Conservation (phyloP, 768 basidiomycete species). For the Auricularia heimuer region DNA sequence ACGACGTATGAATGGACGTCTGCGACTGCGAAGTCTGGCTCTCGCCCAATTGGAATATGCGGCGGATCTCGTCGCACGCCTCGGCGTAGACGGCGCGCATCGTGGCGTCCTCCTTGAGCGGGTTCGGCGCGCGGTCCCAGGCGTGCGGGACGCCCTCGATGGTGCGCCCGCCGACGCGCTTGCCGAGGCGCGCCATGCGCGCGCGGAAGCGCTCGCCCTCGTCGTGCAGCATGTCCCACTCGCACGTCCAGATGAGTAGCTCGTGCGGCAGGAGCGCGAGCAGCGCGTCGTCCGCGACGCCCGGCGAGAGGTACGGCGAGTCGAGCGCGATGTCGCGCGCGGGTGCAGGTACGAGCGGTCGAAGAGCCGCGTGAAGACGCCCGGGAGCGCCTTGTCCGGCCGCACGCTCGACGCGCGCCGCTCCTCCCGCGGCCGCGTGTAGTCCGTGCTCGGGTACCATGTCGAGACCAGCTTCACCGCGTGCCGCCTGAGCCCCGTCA, state of each 20-base stretch:
- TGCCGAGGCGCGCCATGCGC: constrained; percentile 10
- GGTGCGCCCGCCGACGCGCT: constrained; percentile 7
- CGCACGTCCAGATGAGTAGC: constrained; percentile 11
- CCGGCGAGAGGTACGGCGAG: constrained; percentile 13
- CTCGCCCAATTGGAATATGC: background rate
- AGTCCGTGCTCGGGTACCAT: constrained; percentile 15
- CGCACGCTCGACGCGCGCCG: constrained; percentile 6
- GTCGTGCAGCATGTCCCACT: constrained; percentile 14
- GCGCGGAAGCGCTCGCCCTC: constrained; percentile 12
- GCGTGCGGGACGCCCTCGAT: constrained; percentile 16
- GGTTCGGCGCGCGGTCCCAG: constrained; percentile 9
- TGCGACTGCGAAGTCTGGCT: no score
- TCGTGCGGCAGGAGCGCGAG: constrained; percentile 13
- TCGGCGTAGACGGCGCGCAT: constrained; percentile 3
- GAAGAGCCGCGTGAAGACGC: constrained; percentile 12
- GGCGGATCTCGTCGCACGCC: constrained; percentile 7
- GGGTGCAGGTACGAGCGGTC: constrained; percentile 13
- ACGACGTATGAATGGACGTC: no score
- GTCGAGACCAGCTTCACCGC: constrained; percentile 9
- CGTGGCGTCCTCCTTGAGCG: background rate
- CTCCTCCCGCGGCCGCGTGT: constrained; percentile 8
- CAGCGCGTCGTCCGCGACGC: constrained; percentile 10
- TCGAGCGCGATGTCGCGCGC: constrained; percentile 5
- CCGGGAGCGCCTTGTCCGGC: constrained; percentile 10
- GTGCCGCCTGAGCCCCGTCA: background rate